Evolutionary conservation across 1,139 yeast species (phyloP).

Genomic region (Yamadazyma siamensis): DNA sequence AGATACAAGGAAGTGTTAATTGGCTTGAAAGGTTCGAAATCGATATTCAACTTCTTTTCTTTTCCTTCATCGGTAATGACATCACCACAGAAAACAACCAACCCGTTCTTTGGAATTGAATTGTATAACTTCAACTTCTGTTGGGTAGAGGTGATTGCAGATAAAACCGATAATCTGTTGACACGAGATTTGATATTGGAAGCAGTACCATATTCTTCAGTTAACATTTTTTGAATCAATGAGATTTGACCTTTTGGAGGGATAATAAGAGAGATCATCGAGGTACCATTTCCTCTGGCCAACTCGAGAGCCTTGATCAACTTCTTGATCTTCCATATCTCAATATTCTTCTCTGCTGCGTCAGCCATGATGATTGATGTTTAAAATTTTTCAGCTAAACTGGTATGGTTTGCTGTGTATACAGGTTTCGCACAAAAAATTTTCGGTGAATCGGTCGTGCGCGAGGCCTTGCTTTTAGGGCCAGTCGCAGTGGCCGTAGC

Average conservation of each 20-base stretch:
- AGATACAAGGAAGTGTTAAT: constrained; percentile 92
- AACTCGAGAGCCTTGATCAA: constrained; percentile 77
- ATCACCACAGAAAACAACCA: constrained; percentile 97
- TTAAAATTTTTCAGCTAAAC: constrained; percentile 5
- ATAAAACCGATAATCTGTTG: constrained; percentile 87
- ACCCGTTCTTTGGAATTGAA: constrained; percentile 88
- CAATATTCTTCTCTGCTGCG: constrained; percentile 88
- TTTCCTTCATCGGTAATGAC: constrained; percentile 96
- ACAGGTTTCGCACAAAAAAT: neutral
- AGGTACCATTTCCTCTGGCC: constrained; percentile 98
- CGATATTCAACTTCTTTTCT: constrained; percentile 91
- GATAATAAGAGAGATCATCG: constrained; percentile 94
- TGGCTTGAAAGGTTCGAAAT: constrained; percentile 97
- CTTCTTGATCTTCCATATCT: constrained; percentile 98
- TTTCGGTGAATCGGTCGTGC: neutral
- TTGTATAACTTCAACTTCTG: constrained; percentile 89
- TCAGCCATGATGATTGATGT: constrained; percentile 11
- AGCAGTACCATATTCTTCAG: constrained; percentile 98
- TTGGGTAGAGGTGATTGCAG: constrained; percentile 97
- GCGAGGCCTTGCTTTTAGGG: neutral
- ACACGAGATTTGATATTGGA: constrained; percentile 97
- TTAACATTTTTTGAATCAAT: constrained; percentile 82
- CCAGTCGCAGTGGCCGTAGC: too few relatives aligned
- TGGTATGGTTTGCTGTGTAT: constrained; percentile 2
- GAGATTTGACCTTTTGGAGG: constrained; percentile 96